Conservation (phyloP, 768 basidiomycete genomes). For the Crucibulum laeve region DNA sequence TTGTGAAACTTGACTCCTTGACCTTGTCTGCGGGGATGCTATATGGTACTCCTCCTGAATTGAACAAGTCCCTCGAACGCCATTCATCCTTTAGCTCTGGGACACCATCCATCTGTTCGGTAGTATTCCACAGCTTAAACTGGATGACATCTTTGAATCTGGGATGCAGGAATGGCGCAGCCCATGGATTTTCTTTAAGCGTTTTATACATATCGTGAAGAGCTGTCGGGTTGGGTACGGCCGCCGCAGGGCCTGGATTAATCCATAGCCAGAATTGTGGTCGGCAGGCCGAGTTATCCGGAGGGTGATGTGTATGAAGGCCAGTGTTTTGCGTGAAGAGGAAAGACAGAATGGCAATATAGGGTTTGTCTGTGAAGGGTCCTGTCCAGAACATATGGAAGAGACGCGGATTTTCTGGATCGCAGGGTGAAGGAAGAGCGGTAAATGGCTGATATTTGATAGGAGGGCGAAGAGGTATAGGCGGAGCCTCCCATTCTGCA, state of each 20-base stretch:
- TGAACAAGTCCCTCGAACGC: constrained; percentile 82
- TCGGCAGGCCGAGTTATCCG: constrained; percentile 60
- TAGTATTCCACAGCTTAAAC: constrained; percentile 98
- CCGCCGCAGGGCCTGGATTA: constrained; percentile 94
- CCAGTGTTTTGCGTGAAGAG: constrained; percentile 94
- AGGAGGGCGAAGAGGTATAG: constrained; percentile 43
- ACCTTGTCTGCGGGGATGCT: constrained; percentile 38
- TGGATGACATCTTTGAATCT: constrained; percentile 89
- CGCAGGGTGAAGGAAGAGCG: constrained; percentile 62
- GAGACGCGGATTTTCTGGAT: constrained; percentile 77
- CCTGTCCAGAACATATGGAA: constrained; percentile 99
- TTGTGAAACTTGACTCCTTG: constrained; percentile 7
- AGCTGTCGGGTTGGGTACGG: constrained; percentile 82
- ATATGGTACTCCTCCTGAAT: constrained; percentile 77
- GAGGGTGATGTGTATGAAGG: constrained; percentile 56
- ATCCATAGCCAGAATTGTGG: constrained; percentile 99
- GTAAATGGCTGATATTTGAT: constrained; percentile 53
- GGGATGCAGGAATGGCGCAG: constrained; percentile 89
- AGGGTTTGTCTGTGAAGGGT: constrained; percentile 97
- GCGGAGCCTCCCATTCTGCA: constrained; percentile 57
- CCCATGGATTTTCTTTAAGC: constrained; percentile 87
- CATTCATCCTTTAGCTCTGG: constrained; percentile 90
- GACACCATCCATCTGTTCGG: constrained; percentile 90
- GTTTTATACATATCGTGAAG: constrained; percentile 77
- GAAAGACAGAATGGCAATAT: constrained; percentile 91